A percentile compares a stretch with the other conserved stretches of the same genome.
phyloP scores from a whole-genome alignment of 805 yeast species.

The Monosporozyma unispora region DNA sequence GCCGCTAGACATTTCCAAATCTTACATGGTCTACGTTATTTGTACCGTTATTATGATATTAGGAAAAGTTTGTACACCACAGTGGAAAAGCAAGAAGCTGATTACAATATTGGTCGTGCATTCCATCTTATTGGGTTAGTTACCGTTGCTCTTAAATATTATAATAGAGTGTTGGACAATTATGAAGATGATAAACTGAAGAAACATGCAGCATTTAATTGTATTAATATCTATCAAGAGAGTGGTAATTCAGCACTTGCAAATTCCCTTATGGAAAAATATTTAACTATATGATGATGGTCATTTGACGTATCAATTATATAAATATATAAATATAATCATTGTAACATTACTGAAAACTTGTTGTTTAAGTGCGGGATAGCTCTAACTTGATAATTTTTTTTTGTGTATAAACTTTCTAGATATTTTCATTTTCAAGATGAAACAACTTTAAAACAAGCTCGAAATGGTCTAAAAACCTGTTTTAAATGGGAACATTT shows the following conservation, averaged over 20 bases:
- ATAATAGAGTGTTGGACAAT: constrained; percentile 54
- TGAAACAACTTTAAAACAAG: background rate
- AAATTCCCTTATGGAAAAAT: constrained; percentile 51
- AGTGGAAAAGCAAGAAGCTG: constrained; percentile 61
- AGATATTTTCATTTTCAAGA: too few relatives aligned
- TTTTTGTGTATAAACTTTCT: too few relatives aligned
- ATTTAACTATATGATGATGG: constrained; percentile 41
- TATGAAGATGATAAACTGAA: constrained; percentile 52
- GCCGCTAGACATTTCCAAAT: constrained; percentile 80
- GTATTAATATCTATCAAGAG: constrained; percentile 62
- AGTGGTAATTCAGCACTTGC: constrained; percentile 69
- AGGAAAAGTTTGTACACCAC: constrained; percentile 32
- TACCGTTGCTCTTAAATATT: constrained; percentile 63
- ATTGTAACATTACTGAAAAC: background rate
- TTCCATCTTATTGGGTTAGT: constrained; percentile 78
- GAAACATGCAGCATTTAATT: constrained; percentile 79
- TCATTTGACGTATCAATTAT: background rate
- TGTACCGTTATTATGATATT: constrained; percentile 58
- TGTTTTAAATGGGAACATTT: background rate
- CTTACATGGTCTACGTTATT: constrained; percentile 73
- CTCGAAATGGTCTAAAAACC: background rate
- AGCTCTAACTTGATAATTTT: too few relatives aligned
- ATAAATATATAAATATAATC: background rate
- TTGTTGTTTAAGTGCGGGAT: background rate
- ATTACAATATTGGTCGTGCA: constrained; percentile 74